phyloP scores from a whole-genome alignment of 2,329 filamentous ascomycete species.

The Fusarium incarnatum region DNA sequence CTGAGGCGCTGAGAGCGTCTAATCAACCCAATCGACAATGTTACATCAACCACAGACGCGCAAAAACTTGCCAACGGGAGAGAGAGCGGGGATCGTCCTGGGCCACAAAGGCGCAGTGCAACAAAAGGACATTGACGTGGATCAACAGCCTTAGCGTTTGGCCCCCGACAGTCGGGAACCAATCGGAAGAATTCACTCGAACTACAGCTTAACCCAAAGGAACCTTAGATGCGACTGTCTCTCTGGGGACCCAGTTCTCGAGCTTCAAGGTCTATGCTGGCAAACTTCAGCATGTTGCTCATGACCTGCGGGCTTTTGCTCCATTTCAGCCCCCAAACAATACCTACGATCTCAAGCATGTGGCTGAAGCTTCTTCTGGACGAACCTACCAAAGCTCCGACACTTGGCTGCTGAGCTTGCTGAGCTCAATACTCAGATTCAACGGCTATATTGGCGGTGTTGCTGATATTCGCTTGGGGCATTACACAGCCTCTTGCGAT shows the following conservation, averaged over 20 bases:
- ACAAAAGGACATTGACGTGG: constrained; percentile 51
- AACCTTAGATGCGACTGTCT: constrained; percentile 22
- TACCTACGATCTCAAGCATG: constrained; percentile 2
- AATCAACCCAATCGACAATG: constrained; percentile 48
- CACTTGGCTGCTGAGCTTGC: neutral
- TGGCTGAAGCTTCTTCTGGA: constrained; percentile 13
- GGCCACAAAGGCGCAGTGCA: constrained; percentile 36
- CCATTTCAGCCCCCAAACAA: constrained; percentile 21
- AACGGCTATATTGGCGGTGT: neutral
- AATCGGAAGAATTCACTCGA: constrained; percentile 49
- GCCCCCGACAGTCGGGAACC: constrained; percentile 38
- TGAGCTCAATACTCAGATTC: neutral
- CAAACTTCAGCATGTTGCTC: constrained; percentile 36
- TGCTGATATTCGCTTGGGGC: constrained; percentile 10
- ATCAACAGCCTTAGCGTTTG: constrained; percentile 47
- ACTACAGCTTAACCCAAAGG: constrained; percentile 37
- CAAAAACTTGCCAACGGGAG: constrained; percentile 24
- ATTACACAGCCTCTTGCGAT: constrained; percentile 36
- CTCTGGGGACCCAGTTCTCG: constrained; percentile 16
- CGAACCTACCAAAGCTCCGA: constrained; percentile 1
- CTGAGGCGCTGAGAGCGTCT: constrained; percentile 45
- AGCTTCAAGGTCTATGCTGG: constrained; percentile 41
- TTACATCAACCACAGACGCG: constrained; percentile 39
- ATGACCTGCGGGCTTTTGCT: constrained; percentile 27
- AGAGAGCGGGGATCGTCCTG: constrained; percentile 28